Evolutionary conservation across 495 filamentous ascomycete genomes (phyloP), one percentile per base, ranked within the genome.

Genomic region (Parathielavia hyrcaniae): DNA sequence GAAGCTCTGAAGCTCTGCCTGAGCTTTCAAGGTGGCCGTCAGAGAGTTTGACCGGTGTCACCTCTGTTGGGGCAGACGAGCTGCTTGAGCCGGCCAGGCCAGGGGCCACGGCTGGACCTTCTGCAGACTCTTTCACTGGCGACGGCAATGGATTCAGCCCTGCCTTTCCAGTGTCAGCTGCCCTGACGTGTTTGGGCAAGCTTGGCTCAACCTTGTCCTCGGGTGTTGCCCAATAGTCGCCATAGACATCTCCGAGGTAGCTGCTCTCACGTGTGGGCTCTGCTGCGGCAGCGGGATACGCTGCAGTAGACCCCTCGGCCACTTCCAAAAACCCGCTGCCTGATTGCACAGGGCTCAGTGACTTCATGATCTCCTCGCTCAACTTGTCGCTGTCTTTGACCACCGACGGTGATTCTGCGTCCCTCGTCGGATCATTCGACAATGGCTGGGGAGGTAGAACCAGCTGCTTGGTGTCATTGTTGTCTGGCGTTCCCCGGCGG

Each of bases 351-450:
- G 83, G 79, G 62, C 80, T 90, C 13, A 93, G 70, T n/a, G 83
- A 87, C 38, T 81, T 82, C 26, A 91, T 87, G 36, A 95, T 95
- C 61, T 95, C 90, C 60, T 90, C 85, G 32, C 85, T 75, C 50
- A 95, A 70, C 51, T 83, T 79, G 58, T 95, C 90, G 62, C 80
- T 91, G 61, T 95, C 88, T 36, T 84, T 79, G 53, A 89, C 79
- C 2, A 75, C 74, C 49, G 85, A 76, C 13, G 77, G 70, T 1
- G 77, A 79, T 17, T 75, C 79, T 5, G 82, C 80, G 50, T 81
- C 84, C 50, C 82, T 67, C 8, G 78, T 74, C 14, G 82, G 79
- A 10, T 81, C 64, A 3, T 82, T 78, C 22, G 76, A 70, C 36
- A 83, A 77, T 43, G 74, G 55, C 16, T 62, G 60, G 2, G 71